These are phyloP conservation scores for Eucalyptus tenuipes DNA, from an alignment of 345 rosid species.

Conservation along the genomic window DNA sequence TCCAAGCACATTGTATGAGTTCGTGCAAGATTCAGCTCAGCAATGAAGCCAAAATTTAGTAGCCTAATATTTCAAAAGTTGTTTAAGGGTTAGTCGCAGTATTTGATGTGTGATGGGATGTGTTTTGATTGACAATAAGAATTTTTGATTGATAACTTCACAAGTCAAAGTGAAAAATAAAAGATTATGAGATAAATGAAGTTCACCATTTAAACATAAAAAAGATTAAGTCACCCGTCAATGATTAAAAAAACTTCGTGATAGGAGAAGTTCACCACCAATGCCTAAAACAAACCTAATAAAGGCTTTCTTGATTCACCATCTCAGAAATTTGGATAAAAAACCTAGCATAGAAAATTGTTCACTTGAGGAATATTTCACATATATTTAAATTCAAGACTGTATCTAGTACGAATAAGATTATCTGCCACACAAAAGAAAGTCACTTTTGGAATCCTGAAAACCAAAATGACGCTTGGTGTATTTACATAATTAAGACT, in stretches of 20 bases:
- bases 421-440: not conserved
- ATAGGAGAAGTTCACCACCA: not conserved
- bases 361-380: not conserved
- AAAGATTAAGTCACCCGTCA: not conserved
- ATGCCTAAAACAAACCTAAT: not conserved
- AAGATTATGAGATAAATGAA: not conserved
- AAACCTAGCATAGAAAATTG: not conserved
- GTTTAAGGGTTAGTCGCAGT: constrained; percentile 21
- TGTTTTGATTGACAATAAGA: not conserved
- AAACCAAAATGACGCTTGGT: not conserved
- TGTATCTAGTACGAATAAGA: not conserved
- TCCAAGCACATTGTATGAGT: not conserved
- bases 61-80: not conserved
- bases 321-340: not conserved
- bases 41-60: not conserved
- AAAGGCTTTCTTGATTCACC: not conserved
- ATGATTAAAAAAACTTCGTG: not conserved
- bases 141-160: not conserved
- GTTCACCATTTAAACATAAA: not conserved
- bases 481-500: not conserved
- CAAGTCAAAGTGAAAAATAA: not conserved
- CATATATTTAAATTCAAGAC: not conserved
- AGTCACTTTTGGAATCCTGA: not conserved
- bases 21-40: not conserved
- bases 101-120: not conserved